Conservation (phyloP, 2,329 filamentous ascomycete species). For the Penicillium sp. region DNA sequence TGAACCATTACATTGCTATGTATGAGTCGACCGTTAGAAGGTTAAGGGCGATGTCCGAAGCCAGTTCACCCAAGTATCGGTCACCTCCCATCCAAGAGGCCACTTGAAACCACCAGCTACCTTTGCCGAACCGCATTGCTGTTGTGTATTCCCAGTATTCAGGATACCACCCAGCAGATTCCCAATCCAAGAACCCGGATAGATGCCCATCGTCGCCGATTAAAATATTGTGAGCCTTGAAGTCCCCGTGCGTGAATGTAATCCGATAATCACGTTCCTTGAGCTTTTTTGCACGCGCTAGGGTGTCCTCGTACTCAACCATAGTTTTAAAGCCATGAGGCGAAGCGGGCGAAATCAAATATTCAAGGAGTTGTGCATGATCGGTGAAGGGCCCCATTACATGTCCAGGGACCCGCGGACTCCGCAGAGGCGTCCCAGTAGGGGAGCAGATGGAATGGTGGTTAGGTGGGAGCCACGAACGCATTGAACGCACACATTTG, state of each 20-base stretch:
- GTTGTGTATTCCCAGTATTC: slow-evolving; percentile 18
- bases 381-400: slow-evolving; percentile 27
- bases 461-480: slow-evolving; percentile 28
- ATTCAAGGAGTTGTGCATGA: slow-evolving; percentile 23
- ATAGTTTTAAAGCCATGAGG: slow-evolving; percentile 23
- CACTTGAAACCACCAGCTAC: slow-evolving; percentile 23
- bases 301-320: slow-evolving; percentile 21
- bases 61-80: slow-evolving; percentile 18
- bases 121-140: slow-evolving; percentile 17
- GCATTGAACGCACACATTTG: slow-evolving; percentile 30
- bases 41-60: slow-evolving; percentile 21
- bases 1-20: slow-evolving; percentile 12
- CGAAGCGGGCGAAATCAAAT: slow-evolving; percentile 26
- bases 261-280: slow-evolving; percentile 3
- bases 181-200: slow-evolving; percentile 11
- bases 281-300: slow-evolving; percentile 18
- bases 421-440: slow-evolving; percentile 26
- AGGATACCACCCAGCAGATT: slow-evolving; percentile 8
- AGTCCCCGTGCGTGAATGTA: slow-evolving; percentile 19
- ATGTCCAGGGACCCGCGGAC: slow-evolving; percentile 29
- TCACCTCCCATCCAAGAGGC: slow-evolving; percentile 19
- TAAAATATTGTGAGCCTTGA: slow-evolving; percentile 19
- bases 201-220: slow-evolving; percentile 14
- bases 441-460: slow-evolving; percentile 27
- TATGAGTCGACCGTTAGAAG: slow-evolving; percentile 24